phyloP scores from a whole-genome alignment of 2,329 filamentous ascomycete species.

The Paraconiothyrium brasiliense region DNA sequence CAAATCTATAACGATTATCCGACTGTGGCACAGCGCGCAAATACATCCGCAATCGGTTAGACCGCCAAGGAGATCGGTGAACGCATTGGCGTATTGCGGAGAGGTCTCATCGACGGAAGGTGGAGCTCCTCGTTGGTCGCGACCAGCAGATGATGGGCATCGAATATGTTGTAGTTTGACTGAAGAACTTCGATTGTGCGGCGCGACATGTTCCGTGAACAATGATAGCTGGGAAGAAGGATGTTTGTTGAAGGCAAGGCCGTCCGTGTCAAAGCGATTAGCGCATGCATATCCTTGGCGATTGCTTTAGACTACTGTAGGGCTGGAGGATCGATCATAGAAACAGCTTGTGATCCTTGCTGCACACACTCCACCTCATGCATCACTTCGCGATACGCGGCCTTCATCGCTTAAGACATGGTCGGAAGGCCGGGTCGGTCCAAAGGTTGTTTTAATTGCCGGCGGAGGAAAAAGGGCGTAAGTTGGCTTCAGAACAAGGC shows the following conservation, averaged over 20 bases:
- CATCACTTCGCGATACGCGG: neutral
- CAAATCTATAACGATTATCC: neutral
- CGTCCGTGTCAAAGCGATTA: neutral
- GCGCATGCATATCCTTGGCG: neutral
- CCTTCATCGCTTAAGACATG: slow-evolving; percentile 21
- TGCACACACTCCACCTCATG: neutral
- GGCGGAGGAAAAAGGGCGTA: slow-evolving; percentile 65
- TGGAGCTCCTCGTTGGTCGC: neutral
- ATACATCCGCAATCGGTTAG: slow-evolving; percentile 2
- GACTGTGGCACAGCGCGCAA: neutral
- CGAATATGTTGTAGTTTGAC: neutral
- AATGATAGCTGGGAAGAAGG: neutral
- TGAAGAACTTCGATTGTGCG: no score
- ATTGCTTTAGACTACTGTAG: neutral
- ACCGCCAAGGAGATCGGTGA: neutral
- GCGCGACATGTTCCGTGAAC: no score
- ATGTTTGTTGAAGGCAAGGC: neutral
- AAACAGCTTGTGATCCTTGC: neutral
- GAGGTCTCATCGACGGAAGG: neutral
- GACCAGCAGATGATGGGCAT: neutral
- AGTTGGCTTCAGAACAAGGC: slow-evolving; percentile 26
- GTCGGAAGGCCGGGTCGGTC: slow-evolving; percentile 33
- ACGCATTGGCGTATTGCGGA: neutral
- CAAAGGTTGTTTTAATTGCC: slow-evolving; percentile 44
- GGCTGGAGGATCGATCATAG: no score